phyloP scores from a whole-genome alignment of 2,329 filamentous ascomycete species.

The Neonectria ditissima region DNA sequence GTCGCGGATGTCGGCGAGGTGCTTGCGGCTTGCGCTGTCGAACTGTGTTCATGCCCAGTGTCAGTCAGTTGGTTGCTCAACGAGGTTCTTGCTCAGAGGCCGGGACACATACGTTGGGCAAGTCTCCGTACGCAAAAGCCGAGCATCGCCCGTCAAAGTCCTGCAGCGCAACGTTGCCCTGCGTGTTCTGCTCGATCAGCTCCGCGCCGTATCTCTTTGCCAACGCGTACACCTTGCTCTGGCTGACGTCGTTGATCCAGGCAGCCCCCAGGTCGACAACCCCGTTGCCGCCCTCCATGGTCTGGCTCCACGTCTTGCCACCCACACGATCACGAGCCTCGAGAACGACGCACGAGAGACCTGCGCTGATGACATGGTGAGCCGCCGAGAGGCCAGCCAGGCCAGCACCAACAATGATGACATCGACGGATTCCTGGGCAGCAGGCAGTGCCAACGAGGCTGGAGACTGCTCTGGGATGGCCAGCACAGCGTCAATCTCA shows the following conservation, averaged over 20 bases:
- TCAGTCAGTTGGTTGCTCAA: neutral
- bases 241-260: conserved; percentile 69
- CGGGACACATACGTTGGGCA: conserved; percentile 30
- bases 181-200: conserved; percentile 58
- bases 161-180: conserved; percentile 57
- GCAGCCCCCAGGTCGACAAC: conserved; percentile 65
- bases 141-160: conserved; percentile 50
- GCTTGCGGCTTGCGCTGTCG: conserved; percentile 25
- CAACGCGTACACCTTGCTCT: conserved; percentile 57
- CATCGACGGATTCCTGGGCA: conserved; percentile 34
- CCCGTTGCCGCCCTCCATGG: conserved; percentile 46
- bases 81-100: no score
- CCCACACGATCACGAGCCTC: conserved; percentile 63
- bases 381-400: conserved; percentile 53
- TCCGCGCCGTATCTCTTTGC: conserved; percentile 56
- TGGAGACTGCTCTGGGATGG: conserved; percentile 25
- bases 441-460: conserved; percentile 20
- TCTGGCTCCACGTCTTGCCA: conserved; percentile 60
- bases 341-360: conserved; percentile 55
- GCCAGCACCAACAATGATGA: conserved; percentile 58
- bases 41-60: conserved; percentile 10
- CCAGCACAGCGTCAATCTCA: conserved; percentile 57
- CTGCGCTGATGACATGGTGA: conserved; percentile 46
- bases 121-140: conserved; percentile 27
- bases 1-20: conserved; percentile 40